Conservation (phyloP, 208 protist genomes). For the Leishmania arabica region DNA sequence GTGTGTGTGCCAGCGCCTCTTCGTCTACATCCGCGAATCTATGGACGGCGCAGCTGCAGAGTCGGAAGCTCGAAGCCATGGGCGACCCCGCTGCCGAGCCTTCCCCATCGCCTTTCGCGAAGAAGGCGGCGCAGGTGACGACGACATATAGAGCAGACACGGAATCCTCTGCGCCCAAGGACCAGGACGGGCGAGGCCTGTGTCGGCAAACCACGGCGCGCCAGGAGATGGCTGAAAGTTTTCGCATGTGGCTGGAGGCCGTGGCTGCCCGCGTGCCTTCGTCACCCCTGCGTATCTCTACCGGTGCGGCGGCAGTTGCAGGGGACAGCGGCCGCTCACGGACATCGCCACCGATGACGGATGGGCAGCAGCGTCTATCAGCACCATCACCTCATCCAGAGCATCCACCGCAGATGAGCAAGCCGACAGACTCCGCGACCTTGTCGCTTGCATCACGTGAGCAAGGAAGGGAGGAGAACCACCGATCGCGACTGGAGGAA, state of each 20-base stretch:
- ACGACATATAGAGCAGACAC: neutral
- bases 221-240: neutral
- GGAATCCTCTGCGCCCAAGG: neutral
- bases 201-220: neutral
- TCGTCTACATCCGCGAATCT: neutral
- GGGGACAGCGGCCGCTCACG: neutral
- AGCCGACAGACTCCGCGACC: neutral
- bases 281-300: neutral
- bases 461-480: neutral
- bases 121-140: neutral
- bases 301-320: neutral
- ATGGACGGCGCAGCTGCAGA: slow-evolving; percentile 9
- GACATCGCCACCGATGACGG: neutral
- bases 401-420: neutral
- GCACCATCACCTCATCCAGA: neutral
- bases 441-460: neutral
- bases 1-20: neutral
- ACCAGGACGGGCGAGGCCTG: neutral
- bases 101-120: neutral
- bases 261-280: neutral
- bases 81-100: neutral
- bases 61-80: neutral
- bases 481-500: slow-evolving; percentile 4
- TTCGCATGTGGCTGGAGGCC: neutral
- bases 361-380: neutral